phyloP scores from a whole-genome alignment of 2,329 filamentous ascomycete genomes.

The Beauveria sp. region DNA sequence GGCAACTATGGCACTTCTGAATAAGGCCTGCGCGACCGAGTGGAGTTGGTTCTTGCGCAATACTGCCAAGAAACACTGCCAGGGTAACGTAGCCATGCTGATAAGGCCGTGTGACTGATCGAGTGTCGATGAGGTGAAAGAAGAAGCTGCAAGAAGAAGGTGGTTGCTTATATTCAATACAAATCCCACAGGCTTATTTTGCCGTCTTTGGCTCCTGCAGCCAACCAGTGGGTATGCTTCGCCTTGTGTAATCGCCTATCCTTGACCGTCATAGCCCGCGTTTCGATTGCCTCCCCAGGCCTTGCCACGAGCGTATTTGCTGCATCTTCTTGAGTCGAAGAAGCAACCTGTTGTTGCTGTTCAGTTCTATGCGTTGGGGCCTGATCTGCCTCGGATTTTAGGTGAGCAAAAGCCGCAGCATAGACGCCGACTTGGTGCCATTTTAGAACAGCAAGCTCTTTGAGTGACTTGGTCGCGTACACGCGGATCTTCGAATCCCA shows the following conservation, averaged over 20 bases:
- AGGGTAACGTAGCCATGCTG: no score
- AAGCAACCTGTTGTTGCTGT: background rate
- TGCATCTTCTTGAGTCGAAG: background rate
- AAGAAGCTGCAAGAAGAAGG: background rate
- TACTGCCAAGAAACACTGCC: no score
- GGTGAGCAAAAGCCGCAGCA: constrained; percentile 61
- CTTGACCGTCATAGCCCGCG: constrained; percentile 37
- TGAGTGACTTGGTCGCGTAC: constrained; percentile 73
- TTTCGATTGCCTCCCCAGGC: constrained; percentile 6
- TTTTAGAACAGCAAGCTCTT: constrained; percentile 83
- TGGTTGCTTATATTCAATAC: constrained; percentile 42
- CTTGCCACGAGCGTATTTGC: background rate
- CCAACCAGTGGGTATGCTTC: constrained; percentile 76
- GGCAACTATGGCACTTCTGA: background rate
- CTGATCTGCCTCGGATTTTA: constrained; percentile 18
- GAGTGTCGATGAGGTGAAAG: background rate
- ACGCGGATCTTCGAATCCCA: constrained; percentile 82
- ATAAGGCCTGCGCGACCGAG: background rate
- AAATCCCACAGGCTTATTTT: constrained; percentile 95
- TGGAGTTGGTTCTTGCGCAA: no score
- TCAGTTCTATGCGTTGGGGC: no score
- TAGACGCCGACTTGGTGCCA: constrained; percentile 92
- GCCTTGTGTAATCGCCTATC: constrained; percentile 57
- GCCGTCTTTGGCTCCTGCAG: constrained; percentile 85
- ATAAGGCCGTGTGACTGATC: background rate